These are phyloP conservation scores for Capsella bursapastoris DNA, from an alignment of 345 rosid genomes.

Conservation along the genomic window DNA sequence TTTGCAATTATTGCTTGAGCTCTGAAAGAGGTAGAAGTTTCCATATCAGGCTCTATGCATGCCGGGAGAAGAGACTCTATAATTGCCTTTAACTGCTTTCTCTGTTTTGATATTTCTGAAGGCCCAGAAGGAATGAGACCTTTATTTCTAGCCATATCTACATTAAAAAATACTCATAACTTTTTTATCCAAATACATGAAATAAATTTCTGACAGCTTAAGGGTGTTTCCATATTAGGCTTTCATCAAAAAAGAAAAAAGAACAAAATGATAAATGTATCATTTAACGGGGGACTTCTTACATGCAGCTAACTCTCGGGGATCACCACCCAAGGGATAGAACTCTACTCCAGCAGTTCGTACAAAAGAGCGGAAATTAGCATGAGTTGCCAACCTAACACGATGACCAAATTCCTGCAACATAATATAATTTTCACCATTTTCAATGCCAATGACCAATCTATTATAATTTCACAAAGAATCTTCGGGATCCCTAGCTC, in stretches of 20 bases:
- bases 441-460: slow-evolving; percentile 10
- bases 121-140: slow-evolving; percentile 97
- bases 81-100: slow-evolving; percentile 92
- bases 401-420: slow-evolving; percentile 92
- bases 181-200: neutral
- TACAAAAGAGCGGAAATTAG: slow-evolving; percentile 79
- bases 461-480: neutral
- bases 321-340: slow-evolving; percentile 96
- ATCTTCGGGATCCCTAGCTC: neutral
- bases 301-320: slow-evolving; percentile 95
- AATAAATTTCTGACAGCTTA: neutral
- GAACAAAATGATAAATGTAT: slow-evolving; percentile 1
- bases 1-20: slow-evolving; percentile 98
- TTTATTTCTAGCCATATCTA: slow-evolving; percentile 98
- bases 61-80: slow-evolving; percentile 97
- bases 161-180: slow-evolving; percentile 20
- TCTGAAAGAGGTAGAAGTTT: slow-evolving; percentile 73
- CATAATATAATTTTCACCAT: slow-evolving; percentile 14
- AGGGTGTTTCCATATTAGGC: slow-evolving; percentile 5
- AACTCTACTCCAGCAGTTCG: slow-evolving; percentile 85
- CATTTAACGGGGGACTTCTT: slow-evolving; percentile 50
- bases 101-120: slow-evolving; percentile 83
- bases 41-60: slow-evolving; percentile 84
- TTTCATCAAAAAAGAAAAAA: neutral
- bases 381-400: slow-evolving; percentile 96